Base-by-base conservation (phyloP, 371 early-diverging fungal genomes). In the Mortierella sp. region DNA sequence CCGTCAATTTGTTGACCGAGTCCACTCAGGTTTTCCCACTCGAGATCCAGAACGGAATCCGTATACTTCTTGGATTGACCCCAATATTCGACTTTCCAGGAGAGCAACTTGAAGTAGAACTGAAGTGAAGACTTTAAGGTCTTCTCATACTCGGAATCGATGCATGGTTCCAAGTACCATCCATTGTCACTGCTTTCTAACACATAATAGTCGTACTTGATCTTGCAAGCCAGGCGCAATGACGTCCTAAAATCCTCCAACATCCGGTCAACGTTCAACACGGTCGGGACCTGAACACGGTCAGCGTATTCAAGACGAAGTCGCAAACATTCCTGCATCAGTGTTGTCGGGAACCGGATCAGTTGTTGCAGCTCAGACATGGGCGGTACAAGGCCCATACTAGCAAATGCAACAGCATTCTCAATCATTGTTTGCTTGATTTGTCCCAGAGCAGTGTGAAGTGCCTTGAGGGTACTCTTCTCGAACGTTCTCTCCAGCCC, bases 401-500 rank as follows among this genome's bases (percentile, higher is more conserved):
- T 88, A 5, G 83, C 76, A 63, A 92, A 93, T 21, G 86, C 80
- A 5, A 65, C 74, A 5, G 88, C 85, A 72, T 95, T 89, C 19
- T 86, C 85, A 16, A 92, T 85, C 88, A 93, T 88, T 7, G 91
- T 89, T 16, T 80, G 72, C 68, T 90, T 90, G 58, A 93, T 87
- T 67, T 93, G 89, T 1, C 69, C 65, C 44, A 91, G 66, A 7
- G 90, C 75, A 0, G 73, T 68, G 52, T 87, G 84, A 12, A 90
- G 81, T 0, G 88, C 86, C 2, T 86, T 85, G 23, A 95, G 81
- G 4, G 92, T 92, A 11, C 90, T 87, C 71, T 88, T 92, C 65
- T 93, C 91, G 75, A 95, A 94, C 0, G 94, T 93, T 66, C 86
- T 88, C 82, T 91, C 89, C 26, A 94, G 82, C 0, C 92, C 94